These are phyloP conservation scores for Saccharomyces jurei DNA, from an alignment of 805 yeast species.

Conservation along the genomic window DNA sequence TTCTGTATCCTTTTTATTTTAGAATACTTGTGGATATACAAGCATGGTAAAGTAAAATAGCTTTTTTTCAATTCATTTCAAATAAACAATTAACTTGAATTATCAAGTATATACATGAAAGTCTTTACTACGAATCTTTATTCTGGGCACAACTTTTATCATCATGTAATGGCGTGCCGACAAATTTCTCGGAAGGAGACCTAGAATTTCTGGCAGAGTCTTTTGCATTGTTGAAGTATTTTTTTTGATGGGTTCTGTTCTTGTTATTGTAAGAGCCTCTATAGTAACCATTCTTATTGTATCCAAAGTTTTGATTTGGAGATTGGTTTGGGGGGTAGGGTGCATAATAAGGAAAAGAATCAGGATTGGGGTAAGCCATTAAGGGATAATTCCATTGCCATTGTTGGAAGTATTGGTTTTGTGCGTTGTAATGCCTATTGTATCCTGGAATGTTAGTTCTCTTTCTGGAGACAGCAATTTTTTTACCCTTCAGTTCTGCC, in stretches of 20 bases:
- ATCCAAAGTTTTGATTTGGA: constrained; percentile 9
- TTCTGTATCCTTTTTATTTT: too few species aligned
- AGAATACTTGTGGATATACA: background rate
- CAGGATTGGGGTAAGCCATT: constrained; percentile 12
- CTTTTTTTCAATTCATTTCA: too few species aligned
- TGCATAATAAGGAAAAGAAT: constrained; percentile 8
- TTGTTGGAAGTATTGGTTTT: constrained; percentile 21
- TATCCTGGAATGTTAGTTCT: constrained; percentile 50
- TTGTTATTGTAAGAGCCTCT: constrained; percentile 8
- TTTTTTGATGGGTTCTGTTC: constrained; percentile 6
- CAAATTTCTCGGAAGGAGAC: background rate
- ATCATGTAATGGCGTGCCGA: background rate
- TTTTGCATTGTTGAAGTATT: background rate
- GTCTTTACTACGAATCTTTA: background rate
- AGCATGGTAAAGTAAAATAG: background rate
- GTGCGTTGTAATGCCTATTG: constrained; percentile 3
- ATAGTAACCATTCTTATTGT: constrained; percentile 12
- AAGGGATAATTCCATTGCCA: constrained; percentile 21
- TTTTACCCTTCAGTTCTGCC: constrained; percentile 38
- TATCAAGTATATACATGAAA: background rate
- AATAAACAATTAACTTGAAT: background rate
- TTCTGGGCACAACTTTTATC: background rate
- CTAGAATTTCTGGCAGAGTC: background rate
- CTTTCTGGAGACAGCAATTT: constrained; percentile 40
- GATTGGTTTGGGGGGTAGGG: constrained; percentile 2